Percentiles rank a stretch among this genome's conserved stretches.
Conservation (phyloP, 345 rosid genomes). For the Turritis glabra region DNA sequence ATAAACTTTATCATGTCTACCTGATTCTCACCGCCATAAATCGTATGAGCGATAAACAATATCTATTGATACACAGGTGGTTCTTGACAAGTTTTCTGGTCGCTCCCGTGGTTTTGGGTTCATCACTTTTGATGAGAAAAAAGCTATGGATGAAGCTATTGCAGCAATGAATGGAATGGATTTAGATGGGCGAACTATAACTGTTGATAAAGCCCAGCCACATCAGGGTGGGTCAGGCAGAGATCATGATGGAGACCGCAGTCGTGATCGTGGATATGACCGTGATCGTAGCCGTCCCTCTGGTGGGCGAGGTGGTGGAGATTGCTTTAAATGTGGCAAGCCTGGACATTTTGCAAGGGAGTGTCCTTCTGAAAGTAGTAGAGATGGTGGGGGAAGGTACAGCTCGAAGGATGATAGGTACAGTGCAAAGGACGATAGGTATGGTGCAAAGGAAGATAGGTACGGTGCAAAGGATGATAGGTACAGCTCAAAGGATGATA, state of each 20-base stretch:
- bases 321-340: conserved; percentile 92
- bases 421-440: conserved; percentile 33
- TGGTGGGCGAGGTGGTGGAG: conserved; percentile 79
- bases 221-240: conserved; percentile 68
- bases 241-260: conserved; percentile 74
- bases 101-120: conserved; percentile 99
- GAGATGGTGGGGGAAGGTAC: conserved; percentile 54
- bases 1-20: background rate
- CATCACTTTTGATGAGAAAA: conserved; percentile 81
- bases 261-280: conserved; percentile 65
- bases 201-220: conserved; percentile 96
- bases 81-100: conserved; percentile 82
- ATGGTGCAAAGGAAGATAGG: conserved; percentile 41
- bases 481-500: conserved; percentile 42
- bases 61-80: conserved; percentile 58
- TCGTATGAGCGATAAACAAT: background rate
- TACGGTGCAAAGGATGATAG: conserved; percentile 46
- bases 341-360: conserved; percentile 98
- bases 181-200: conserved; percentile 85
- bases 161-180: conserved; percentile 89
- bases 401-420: conserved; percentile 50
- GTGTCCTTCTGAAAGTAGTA: conserved; percentile 69
- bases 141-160: conserved; percentile 92
- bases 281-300: conserved; percentile 57
- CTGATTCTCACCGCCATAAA: background rate